These are phyloP conservation scores for Zygotorulaspora mrakii DNA, from an alignment of 1,139 yeast species.

Conservation along the genomic window DNA sequence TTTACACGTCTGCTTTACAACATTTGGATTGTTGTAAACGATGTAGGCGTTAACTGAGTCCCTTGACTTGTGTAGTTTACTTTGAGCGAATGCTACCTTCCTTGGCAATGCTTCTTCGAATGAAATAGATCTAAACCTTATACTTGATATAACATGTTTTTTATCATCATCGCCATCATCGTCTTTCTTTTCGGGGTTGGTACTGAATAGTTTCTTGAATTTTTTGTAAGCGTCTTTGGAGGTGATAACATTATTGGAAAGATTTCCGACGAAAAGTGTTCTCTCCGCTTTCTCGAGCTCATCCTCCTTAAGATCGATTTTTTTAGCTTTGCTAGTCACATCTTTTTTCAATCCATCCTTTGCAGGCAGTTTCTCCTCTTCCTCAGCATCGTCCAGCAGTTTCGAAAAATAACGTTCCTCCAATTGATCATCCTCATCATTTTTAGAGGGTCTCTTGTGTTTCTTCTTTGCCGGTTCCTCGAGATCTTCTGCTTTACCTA, in stretches of 20 bases:
- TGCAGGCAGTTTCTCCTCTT: conserved; percentile 23
- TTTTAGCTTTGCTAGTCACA: conserved; percentile 28
- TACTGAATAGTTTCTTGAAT: conserved; percentile 59
- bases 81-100: conserved; percentile 83
- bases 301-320: conserved; percentile 49
- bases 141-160: conserved; percentile 56
- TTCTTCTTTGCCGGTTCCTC: conserved; percentile 17
- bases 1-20: conserved; percentile 44
- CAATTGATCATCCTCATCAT: conserved; percentile 45
- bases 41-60: conserved; percentile 86
- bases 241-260: conserved; percentile 61
- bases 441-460: conserved; percentile 30
- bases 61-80: conserved; percentile 70
- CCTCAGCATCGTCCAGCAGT: conserved; percentile 36
- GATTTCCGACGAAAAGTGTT: conserved; percentile 88
- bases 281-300: conserved; percentile 84
- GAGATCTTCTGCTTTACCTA: conserved; percentile 8
- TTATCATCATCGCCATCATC: conserved; percentile 10
- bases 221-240: conserved; percentile 58
- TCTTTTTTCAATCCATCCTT: conserved; percentile 15
- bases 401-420: conserved; percentile 48
- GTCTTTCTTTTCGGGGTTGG: conserved; percentile 38
- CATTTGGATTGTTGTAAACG: conserved; percentile 55
- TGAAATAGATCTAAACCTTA: conserved; percentile 89
- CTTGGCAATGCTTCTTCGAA: conserved; percentile 86